These are phyloP conservation scores for Cinnamomum chago DNA, from an alignment of 164 flowering plant genomes.

Conservation along the genomic window DNA sequence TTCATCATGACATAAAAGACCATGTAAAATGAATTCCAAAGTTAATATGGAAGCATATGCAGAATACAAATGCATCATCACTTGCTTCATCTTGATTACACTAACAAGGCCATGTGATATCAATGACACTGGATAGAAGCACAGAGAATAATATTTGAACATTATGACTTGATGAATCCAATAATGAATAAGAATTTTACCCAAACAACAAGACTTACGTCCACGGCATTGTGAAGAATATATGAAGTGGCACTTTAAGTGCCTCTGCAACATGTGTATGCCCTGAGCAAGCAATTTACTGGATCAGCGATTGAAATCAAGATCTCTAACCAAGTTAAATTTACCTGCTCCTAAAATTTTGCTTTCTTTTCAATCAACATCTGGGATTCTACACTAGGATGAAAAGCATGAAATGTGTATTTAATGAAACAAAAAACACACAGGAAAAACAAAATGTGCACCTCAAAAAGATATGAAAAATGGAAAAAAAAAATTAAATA, in stretches of 20 bases:
- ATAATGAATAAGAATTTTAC: not conserved
- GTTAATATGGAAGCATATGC: not conserved
- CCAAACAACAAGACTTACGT: slow-evolving; percentile 67
- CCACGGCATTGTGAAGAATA: slow-evolving; percentile 99
- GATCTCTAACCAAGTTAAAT: slow-evolving; percentile 3
- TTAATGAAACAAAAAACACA: too few relatives aligned
- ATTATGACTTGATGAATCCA: not conserved
- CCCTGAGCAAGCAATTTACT: slow-evolving; percentile 41
- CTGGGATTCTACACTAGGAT: too few relatives aligned
- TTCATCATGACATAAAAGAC: not conserved
- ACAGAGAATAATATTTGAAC: too few relatives aligned
- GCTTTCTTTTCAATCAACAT: too few relatives aligned
- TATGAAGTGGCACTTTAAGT: slow-evolving; percentile 80
- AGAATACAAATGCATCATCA: not conserved
- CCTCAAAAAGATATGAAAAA: too few relatives aligned
- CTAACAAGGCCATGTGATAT: too few relatives aligned
- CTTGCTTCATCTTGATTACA: too few relatives aligned
- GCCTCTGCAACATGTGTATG: slow-evolving; percentile 99
- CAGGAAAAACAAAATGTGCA: too few relatives aligned
- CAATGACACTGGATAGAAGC: too few relatives aligned
- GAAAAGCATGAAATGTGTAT: too few relatives aligned
- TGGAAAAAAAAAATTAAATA: not conserved
- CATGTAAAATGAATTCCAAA: not conserved
- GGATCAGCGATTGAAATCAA: slow-evolving; percentile 16
- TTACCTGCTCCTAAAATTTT: too few relatives aligned